Base-by-base conservation (phyloP, 768 basidiomycete species). In the Tulasnella calospora region DNA sequence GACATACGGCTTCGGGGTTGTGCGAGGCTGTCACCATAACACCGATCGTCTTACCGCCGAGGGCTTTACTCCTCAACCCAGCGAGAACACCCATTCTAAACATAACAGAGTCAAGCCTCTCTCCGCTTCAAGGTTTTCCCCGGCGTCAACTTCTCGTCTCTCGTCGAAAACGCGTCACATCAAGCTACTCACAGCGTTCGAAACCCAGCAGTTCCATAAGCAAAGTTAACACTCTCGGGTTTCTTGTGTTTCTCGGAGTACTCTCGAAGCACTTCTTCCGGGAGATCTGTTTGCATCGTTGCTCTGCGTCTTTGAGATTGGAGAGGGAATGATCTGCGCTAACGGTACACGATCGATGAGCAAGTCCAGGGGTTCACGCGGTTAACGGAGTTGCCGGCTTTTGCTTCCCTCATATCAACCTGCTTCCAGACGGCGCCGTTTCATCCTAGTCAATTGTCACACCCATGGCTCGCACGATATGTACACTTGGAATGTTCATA, bases 1-100 rank as follows among this genome's bases (percentile, higher is more conserved):
- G 38, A 73, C 89, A 81, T 82, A 96, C 96, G 83, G 90, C 88
- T 83, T 96, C 96, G n/a, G 98, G 97, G 84, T 99, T 99, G 85
- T 99, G 98, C n/a, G 95, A 97, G 2, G 98, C 98, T 47, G 98
- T 99, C 83, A 99, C 92, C 98, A 99, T 99, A 30, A 99, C 94
- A 21, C 98, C 98, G 81, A 99, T 93, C 35, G 91, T 92, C 83
- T 91, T 92, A 36, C 98, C 95, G 83, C 92, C 92, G n/a, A 96
- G 88, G 80, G 90, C 91, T 86, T 92, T 98, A 86, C 96, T 98
- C 78, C 98, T 87, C 73, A 99, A 87, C 8, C 89, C 94, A 69
- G 98, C 98, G 23, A 99, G 86, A 55, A 99, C 85, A 15, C 95
- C 98, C 19, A 97, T 92, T 81, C 96, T 90, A 86, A 98, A 98